Evolutionary conservation across 805 yeast genomes (phyloP).

Genomic region (Starmerella bacillaris): DNA sequence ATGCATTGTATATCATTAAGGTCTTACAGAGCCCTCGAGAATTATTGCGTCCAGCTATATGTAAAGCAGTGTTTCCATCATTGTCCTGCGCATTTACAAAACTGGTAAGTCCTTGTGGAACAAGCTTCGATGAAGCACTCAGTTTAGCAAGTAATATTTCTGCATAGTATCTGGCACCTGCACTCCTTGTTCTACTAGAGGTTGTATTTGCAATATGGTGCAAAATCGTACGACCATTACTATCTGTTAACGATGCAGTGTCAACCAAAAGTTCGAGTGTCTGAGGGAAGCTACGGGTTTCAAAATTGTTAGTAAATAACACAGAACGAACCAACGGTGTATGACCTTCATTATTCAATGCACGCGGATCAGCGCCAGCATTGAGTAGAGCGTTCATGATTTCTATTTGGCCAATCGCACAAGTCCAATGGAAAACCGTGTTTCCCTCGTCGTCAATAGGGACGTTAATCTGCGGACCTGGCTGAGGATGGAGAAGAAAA

Average conservation of each 20-base stretch:
- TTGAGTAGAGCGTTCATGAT: slow-evolving; percentile 59
- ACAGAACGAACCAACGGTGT: slow-evolving; percentile 76
- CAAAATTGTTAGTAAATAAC: slow-evolving; percentile 72
- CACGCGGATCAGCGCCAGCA: slow-evolving; percentile 53
- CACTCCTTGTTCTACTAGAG: slow-evolving; percentile 45
- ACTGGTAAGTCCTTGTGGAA: slow-evolving; percentile 23
- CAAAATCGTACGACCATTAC: slow-evolving; percentile 51
- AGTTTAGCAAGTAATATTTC: slow-evolving; percentile 59
- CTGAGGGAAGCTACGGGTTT: slow-evolving; percentile 59
- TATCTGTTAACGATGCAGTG: slow-evolving; percentile 64
- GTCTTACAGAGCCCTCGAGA: slow-evolving; percentile 30
- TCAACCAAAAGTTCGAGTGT: slow-evolving; percentile 59
- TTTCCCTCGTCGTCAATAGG: slow-evolving; percentile 89
- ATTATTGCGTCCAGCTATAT: slow-evolving; percentile 47
- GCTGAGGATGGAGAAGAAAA: slow-evolving; percentile 44
- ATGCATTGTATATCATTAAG: slow-evolving; percentile 33
- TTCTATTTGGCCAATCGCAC: slow-evolving; percentile 74
- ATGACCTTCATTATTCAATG: slow-evolving; percentile 53
- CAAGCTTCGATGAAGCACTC: slow-evolving; percentile 27
- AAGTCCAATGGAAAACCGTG: slow-evolving; percentile 93
- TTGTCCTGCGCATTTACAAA: slow-evolving; percentile 57
- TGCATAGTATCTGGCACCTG: slow-evolving; percentile 69
- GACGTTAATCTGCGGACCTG: slow-evolving; percentile 51
- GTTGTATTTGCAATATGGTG: slow-evolving; percentile 71
- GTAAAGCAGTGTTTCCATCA: slow-evolving; percentile 72